phyloP scores from a whole-genome alignment of 768 basidiomycete genomes.

The Lactarius hengduanensis region DNA sequence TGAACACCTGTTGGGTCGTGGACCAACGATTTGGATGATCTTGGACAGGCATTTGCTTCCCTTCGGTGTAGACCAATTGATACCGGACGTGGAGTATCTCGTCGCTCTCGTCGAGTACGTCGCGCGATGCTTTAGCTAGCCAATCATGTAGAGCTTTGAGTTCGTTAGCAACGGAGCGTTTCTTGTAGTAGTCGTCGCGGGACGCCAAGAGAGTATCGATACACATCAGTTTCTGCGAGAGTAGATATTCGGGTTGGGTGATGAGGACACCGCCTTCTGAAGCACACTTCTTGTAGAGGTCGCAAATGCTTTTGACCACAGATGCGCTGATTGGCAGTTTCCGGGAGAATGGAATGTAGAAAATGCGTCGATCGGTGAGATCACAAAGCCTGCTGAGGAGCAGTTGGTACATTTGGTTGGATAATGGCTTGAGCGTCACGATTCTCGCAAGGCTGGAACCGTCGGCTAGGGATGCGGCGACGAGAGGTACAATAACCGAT shows the following conservation, averaged over 20 bases:
- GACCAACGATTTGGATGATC: slow-evolving; percentile 45
- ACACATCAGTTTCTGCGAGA: slow-evolving; percentile 50
- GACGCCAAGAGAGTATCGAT: slow-evolving; percentile 37
- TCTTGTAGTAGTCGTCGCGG: background rate
- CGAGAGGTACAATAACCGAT: slow-evolving; percentile 50
- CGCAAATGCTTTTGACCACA: slow-evolving; percentile 31
- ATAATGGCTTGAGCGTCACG: slow-evolving; percentile 48
- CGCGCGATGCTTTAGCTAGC: slow-evolving; percentile 6
- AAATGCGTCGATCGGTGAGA: slow-evolving; percentile 47
- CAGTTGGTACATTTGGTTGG: slow-evolving; percentile 48
- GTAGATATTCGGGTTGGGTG: slow-evolving; percentile 51
- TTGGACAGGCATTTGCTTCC: slow-evolving; percentile 39
- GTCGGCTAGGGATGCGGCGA: slow-evolving; percentile 42
- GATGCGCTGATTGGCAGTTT: slow-evolving; percentile 32
- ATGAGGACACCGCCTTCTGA: slow-evolving; percentile 43
- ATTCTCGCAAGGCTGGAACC: slow-evolving; percentile 46
- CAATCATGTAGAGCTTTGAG: background rate
- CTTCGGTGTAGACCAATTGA: slow-evolving; percentile 49
- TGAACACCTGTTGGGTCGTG: slow-evolving; percentile 41
- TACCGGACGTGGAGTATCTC: slow-evolving; percentile 47
- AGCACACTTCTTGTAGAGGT: slow-evolving; percentile 42
- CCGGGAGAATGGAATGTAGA: slow-evolving; percentile 51
- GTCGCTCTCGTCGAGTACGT: slow-evolving; percentile 22
- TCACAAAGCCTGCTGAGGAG: slow-evolving; percentile 44
- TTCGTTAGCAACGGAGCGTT: background rate